Evolutionary conservation across 352 stramenopile species (phyloP).

Genomic region (Phytophthora rubi): DNA sequence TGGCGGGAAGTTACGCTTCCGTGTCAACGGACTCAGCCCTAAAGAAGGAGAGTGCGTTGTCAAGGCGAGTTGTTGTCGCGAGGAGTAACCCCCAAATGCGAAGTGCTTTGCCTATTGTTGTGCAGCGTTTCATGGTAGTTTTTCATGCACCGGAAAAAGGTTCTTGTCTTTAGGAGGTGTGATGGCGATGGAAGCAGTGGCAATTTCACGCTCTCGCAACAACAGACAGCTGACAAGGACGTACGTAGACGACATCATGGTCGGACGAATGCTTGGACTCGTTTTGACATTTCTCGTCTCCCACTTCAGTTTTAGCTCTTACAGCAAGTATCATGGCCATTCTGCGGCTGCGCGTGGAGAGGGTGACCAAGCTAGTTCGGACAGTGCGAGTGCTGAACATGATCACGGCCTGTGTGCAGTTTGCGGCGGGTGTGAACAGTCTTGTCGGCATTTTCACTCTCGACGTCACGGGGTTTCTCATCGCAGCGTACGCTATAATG

Average conservation of each 20-base stretch:
- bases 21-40: neutral
- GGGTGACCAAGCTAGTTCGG: slow-evolving; percentile 35
- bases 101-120: slow-evolving; percentile 17
- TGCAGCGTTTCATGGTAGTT: slow-evolving; percentile 2
- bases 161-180: slow-evolving; percentile 5
- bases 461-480: slow-evolving; percentile 47
- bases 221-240: neutral
- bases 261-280: neutral
- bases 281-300: neutral
- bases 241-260: neutral
- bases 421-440: slow-evolving; percentile 49
- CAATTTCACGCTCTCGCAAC: neutral
- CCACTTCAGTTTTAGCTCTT: neutral
- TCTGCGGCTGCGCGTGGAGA: slow-evolving; percentile 33
- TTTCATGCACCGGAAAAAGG: neutral
- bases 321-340: slow-evolving; percentile 3
- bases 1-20: neutral
- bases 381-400: slow-evolving; percentile 50
- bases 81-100: slow-evolving; percentile 7
- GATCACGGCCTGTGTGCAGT: slow-evolving; percentile 47
- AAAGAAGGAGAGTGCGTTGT: neutral
- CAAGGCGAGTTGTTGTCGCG: neutral
- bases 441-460: slow-evolving; percentile 49
- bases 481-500: slow-evolving; percentile 58
- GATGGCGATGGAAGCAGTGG: neutral